Evolutionary conservation across 768 basidiomycete species (phyloP).

Genomic region (Mrakia hoshinonis): DNA sequence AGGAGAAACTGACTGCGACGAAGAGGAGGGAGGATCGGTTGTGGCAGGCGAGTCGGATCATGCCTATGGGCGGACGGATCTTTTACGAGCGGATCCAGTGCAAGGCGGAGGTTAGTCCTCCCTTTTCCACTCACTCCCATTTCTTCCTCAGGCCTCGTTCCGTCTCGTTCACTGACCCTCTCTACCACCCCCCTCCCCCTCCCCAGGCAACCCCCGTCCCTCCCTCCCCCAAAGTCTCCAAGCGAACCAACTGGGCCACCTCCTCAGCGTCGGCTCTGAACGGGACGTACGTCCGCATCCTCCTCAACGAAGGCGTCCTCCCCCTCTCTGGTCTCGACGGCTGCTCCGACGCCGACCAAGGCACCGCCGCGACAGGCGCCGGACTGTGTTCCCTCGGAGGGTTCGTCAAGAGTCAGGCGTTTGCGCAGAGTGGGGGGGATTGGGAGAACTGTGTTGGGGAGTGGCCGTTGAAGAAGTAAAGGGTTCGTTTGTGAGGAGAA

Average conservation of each 20-base stretch:
- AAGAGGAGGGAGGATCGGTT: not conserved
- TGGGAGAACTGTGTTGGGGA: slow-evolving; percentile 1
- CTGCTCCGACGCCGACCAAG: not conserved
- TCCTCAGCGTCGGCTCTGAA: not conserved
- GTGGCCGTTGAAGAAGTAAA: no score
- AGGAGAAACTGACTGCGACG: slow-evolving; percentile 5
- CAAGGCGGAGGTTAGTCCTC: not conserved
- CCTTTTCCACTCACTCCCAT: not conserved
- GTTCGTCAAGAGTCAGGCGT: not conserved
- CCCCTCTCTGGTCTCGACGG: not conserved
- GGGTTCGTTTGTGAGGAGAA: no score
- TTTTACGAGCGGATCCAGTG: not conserved
- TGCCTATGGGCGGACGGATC: not conserved
- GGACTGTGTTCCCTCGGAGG: not conserved
- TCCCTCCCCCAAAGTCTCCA: not conserved
- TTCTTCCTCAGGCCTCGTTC: not conserved
- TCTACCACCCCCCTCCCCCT: not conserved
- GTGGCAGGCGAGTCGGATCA: not conserved
- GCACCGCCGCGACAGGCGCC: not conserved
- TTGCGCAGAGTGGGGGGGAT: not conserved
- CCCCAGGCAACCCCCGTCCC: no score
- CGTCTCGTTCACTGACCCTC: not conserved
- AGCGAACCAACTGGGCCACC: not conserved
- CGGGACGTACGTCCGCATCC: not conserved
- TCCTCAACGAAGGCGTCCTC: not conserved